Base-by-base conservation (phyloP, 371 early-diverging fungal species). In the Mortierella sp. region DNA sequence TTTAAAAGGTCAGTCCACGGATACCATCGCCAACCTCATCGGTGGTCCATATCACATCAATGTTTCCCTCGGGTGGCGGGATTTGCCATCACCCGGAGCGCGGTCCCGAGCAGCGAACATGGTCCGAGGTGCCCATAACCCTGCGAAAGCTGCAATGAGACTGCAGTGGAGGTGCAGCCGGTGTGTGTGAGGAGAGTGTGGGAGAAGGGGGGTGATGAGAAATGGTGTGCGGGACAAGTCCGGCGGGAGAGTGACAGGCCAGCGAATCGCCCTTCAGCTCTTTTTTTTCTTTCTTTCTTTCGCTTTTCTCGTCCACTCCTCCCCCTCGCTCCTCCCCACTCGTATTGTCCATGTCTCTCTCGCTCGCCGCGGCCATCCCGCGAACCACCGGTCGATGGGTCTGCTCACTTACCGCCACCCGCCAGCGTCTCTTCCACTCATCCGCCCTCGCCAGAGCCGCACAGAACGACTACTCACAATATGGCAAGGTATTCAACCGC, bases 281-380 rank as follows among this genome's bases (percentile, higher is more conserved):
- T 57, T 43, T 50, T 47, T 45, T 49, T 40, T 25, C 40, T 29
- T 24, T 50, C 25, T 27, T 54, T 50, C 57, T 25, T 17, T 22
- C 59, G 27, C 29, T 40, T 48, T 44, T 47, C 17, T 46, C 6
- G 45, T 21, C 28, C 22, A 8, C 50, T 43, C 46, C 21, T 48
- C 31, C 43, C 31, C 19, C 29, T 21, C 47, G 48, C 24, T 25
- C 17, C 54, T 10, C 44, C 54, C 22, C 47, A 16, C 27, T 34
- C 41, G 31, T 46, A 49, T 37, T 56, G 52, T 40, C 48, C 45
- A 76, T 76, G 77, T 76, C 77, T 39, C 69, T 76, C 43, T 64
- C 69, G 58, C 77, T 76, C 45, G 77, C 77, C 34, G 65, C 77
- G 61, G 77, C 77, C 58, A 57, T 69, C 51, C 77, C 77, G 57